Conservation (phyloP, 2,329 filamentous ascomycete species). For the Aaosphaeria arxii region DNA sequence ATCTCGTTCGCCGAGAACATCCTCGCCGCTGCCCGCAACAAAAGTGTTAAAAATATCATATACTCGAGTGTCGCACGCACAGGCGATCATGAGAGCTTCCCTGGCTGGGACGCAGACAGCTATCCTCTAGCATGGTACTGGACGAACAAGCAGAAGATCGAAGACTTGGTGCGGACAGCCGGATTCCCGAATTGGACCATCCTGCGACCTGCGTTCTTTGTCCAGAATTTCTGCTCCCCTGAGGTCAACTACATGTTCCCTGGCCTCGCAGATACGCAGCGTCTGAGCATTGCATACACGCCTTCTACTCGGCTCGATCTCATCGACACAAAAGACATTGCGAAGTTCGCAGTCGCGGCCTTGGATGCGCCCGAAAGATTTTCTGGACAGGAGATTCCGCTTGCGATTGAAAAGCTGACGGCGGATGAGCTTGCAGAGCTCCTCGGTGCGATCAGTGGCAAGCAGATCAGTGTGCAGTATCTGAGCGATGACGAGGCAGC, state of each 20-base stretch:
- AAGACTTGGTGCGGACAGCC: constrained; percentile 3
- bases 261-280: constrained; percentile 1
- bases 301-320: constrained; percentile 1
- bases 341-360: constrained; percentile 3
- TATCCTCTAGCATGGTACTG: constrained; percentile 5
- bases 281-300: background rate
- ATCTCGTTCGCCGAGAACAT: background rate
- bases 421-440: constrained; percentile 1
- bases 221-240: constrained; percentile 4
- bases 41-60: background rate
- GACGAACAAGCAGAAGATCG: constrained; percentile 3
- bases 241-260: constrained; percentile 3
- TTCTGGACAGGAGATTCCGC: constrained; percentile 1
- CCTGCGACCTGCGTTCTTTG: constrained; percentile 4
- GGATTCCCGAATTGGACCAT: constrained; percentile 4
- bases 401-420: constrained; percentile 1
- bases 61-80: background rate
- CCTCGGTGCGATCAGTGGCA: constrained; percentile 1
- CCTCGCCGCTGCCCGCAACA: constrained; percentile 1
- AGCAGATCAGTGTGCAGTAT: constrained; percentile 1
- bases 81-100: background rate
- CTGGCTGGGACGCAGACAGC: constrained; percentile 2
- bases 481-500: background rate
- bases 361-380: background rate
- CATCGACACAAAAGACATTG: constrained; percentile 2